Conservation (phyloP, 1,139 yeast species). For the Yamadazyma conglobata region DNA sequence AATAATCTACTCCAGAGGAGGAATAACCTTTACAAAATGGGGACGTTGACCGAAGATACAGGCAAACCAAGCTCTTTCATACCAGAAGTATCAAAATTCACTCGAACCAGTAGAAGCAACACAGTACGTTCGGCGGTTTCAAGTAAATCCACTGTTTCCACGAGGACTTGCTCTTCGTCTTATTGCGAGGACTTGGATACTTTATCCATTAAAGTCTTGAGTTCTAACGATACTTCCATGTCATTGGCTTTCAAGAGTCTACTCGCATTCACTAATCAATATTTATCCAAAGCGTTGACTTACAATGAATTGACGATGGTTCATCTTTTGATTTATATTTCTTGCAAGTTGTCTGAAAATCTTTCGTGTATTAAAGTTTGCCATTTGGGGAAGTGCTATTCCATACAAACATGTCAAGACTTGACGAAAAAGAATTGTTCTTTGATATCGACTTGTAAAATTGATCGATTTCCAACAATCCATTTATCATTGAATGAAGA, state of each 20-base stretch:
- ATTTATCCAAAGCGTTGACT: neutral
- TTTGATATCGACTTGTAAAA: slow-evolving; percentile 4
- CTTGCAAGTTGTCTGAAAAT: slow-evolving; percentile 6
- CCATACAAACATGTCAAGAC: slow-evolving; percentile 10
- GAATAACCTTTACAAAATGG: slow-evolving; percentile 13
- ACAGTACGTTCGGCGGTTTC: neutral
- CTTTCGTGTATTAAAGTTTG: slow-evolving; percentile 17
- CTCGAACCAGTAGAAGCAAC: slow-evolving; percentile 8
- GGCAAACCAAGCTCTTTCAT: no score
- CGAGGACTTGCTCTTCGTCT: no score
- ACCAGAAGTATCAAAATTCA: neutral
- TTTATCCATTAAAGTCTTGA: slow-evolving; percentile 3
- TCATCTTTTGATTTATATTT: slow-evolving; percentile 21
- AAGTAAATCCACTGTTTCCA: no score
- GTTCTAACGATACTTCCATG: slow-evolving; percentile 6
- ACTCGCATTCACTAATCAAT: slow-evolving; percentile 4
- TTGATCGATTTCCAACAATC: slow-evolving; percentile 14
- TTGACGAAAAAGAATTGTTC: slow-evolving; percentile 5
- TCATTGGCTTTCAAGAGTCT: slow-evolving; percentile 3
- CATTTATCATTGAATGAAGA: slow-evolving; percentile 8
- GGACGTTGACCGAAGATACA: slow-evolving; percentile 14
- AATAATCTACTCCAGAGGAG: slow-evolving; percentile 10
- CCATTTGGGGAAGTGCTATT: slow-evolving; percentile 19
- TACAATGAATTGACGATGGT: slow-evolving; percentile 14
- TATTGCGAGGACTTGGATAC: slow-evolving; percentile 1